A percentile compares a stretch with the other conserved stretches of the same genome.
phyloP scores from a whole-genome alignment of 345 rosid genomes.

The Pugionium dolabratum region DNA sequence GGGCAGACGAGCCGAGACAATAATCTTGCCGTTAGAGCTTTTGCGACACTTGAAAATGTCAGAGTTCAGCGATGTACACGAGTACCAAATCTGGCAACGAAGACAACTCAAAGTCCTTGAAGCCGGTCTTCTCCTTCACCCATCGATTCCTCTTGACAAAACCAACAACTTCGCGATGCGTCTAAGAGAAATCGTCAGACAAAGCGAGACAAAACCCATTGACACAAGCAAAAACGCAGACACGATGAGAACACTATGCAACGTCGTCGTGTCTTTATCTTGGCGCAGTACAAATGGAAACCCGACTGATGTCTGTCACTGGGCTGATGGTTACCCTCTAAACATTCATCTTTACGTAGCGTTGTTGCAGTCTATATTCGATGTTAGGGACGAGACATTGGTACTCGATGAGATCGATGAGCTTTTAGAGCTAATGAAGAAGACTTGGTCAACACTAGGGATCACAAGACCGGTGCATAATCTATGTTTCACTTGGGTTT shows the following conservation, averaged over 20 bases:
- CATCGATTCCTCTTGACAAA: slow-evolving; percentile 65
- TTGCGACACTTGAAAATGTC: slow-evolving; percentile 80
- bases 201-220: slow-evolving; percentile 53
- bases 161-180: slow-evolving; percentile 54
- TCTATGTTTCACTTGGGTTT: slow-evolving; percentile 78
- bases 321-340: slow-evolving; percentile 92
- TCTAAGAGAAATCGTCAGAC: slow-evolving; percentile 57
- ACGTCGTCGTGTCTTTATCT: slow-evolving; percentile 61
- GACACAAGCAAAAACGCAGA: slow-evolving; percentile 73
- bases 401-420: slow-evolving; percentile 93
- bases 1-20: slow-evolving; percentile 81
- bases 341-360: slow-evolving; percentile 63
- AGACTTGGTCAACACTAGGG: slow-evolving; percentile 83
- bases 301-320: slow-evolving; percentile 63
- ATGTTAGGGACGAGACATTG: slow-evolving; percentile 65
- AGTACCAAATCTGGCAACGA: slow-evolving; percentile 81
- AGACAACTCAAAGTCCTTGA: slow-evolving; percentile 77
- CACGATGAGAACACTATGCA: slow-evolving; percentile 57
- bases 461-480: slow-evolving; percentile 63
- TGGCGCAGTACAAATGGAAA: slow-evolving; percentile 53
- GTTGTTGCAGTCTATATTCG: slow-evolving; percentile 70
- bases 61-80: slow-evolving; percentile 49
- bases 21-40: slow-evolving; percentile 90
- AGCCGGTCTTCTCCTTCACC: slow-evolving; percentile 68
- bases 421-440: slow-evolving; percentile 80